Percentiles rank a stretch among this genome's conserved stretches.
phyloP scores from a whole-genome alignment of 805 yeast species.

The Candida rishiriensis region DNA sequence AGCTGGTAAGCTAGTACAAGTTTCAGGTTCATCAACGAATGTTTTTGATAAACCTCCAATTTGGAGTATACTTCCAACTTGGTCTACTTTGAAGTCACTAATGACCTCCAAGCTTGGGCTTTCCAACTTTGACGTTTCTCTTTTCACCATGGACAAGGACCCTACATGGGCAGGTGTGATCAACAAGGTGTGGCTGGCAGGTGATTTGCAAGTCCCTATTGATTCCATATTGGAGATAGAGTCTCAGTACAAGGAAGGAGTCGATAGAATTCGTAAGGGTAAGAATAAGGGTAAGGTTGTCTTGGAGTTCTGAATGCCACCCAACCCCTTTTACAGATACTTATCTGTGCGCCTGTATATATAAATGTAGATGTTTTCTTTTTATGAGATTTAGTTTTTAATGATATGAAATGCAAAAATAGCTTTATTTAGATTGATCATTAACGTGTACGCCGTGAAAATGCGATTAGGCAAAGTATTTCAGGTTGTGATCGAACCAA shows the following conservation, averaged over 20 bases:
- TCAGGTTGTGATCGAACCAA: constrained; percentile 23
- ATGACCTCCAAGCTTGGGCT: constrained; percentile 7
- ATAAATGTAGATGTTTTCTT: not conserved
- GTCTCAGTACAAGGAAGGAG: constrained; percentile 41
- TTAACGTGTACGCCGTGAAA: not conserved
- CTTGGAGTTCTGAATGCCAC: constrained; percentile 14
- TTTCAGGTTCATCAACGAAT: constrained; percentile 48
- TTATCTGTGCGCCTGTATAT: not conserved
- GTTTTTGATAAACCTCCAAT: constrained; percentile 25
- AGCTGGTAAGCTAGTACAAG: constrained; percentile 44
- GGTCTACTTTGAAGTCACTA: constrained; percentile 4
- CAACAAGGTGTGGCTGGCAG: constrained; percentile 40
- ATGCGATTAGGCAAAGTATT: not conserved
- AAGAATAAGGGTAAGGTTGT: constrained; percentile 62
- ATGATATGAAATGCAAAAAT: no score
- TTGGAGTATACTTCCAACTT: constrained; percentile 11
- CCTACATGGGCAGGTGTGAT: constrained; percentile 23
- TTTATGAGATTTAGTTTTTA: no score
- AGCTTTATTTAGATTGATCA: no score
- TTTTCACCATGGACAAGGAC: no score
- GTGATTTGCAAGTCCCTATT: constrained; percentile 39
- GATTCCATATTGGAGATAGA: constrained; percentile 40
- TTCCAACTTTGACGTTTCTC: not conserved
- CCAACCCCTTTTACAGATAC: not conserved
- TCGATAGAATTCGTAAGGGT: constrained; percentile 38